Evolutionary conservation across 2,329 filamentous ascomycete species (phyloP).

Genomic region (Trichoderma harzianum): DNA sequence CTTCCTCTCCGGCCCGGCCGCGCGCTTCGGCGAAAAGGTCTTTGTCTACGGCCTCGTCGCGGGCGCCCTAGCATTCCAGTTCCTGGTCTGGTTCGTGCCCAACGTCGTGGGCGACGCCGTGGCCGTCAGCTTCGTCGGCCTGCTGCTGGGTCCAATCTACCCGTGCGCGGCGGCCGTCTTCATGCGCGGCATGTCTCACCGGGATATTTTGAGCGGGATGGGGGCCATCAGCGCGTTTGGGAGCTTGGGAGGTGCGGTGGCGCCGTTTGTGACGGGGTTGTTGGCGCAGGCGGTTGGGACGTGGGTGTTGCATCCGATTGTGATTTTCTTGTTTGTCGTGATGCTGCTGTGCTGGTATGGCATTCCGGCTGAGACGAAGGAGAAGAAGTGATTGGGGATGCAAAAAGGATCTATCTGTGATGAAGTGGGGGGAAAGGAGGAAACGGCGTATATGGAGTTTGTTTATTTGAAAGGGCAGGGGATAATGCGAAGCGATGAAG

Average conservation of each 20-base stretch:
- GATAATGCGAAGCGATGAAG: neutral
- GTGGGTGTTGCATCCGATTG: constrained; percentile 65
- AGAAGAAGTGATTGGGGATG: constrained; percentile 46
- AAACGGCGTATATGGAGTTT: neutral
- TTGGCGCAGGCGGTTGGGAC: constrained; percentile 60
- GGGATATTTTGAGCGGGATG: constrained; percentile 60
- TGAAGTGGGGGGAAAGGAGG: neutral
- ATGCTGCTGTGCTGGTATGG: constrained; percentile 66
- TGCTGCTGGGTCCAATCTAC: constrained; percentile 76
- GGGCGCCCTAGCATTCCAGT: constrained; percentile 64
- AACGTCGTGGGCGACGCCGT: constrained; percentile 70
- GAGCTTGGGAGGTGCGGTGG: constrained; percentile 64
- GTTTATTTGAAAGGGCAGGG: neutral
- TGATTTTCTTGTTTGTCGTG: constrained; percentile 59
- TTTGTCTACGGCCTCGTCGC: constrained; percentile 62
- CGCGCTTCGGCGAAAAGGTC: constrained; percentile 64
- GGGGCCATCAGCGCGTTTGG: constrained; percentile 68
- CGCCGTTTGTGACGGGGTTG: constrained; percentile 63
- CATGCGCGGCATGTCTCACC: constrained; percentile 54
- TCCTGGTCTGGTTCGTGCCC: constrained; percentile 76
- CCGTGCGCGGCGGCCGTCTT: constrained; percentile 68
- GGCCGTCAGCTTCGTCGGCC: constrained; percentile 65
- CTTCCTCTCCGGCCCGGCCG: constrained; percentile 62
- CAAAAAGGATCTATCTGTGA: neutral
- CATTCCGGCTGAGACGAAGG: constrained; percentile 57